Evolutionary conservation across 148 eudicot genomes (phyloP).

Genomic region (Camellia granthamiana): DNA sequence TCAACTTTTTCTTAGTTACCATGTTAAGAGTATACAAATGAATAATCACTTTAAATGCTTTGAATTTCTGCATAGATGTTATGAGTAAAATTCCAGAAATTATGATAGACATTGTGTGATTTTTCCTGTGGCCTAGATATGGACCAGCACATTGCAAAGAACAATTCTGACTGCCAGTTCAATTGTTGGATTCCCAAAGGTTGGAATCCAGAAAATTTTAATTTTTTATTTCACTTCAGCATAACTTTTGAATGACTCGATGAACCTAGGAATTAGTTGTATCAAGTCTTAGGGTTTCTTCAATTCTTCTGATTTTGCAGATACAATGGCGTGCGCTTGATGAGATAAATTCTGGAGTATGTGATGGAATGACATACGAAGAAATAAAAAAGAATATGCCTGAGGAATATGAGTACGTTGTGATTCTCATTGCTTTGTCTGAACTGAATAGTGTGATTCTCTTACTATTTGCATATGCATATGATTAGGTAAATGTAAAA

Average conservation of each 20-base stretch:
- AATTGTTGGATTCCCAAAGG: constrained; percentile 95
- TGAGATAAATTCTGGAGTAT: constrained; percentile 93
- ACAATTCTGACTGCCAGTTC: constrained; percentile 80
- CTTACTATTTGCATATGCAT: not conserved
- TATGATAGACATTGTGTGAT: constrained; percentile 3
- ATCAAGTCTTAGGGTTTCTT: constrained; percentile 7
- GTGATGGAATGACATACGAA: constrained; percentile 96
- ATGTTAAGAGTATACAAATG: not conserved
- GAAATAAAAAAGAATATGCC: constrained; percentile 97
- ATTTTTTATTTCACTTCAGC: not conserved
- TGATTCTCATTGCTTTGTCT: not conserved
- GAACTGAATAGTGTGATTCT: not conserved
- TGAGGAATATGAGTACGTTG: constrained; percentile 83
- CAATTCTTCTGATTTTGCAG: constrained; percentile 28
- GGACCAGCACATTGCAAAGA: constrained; percentile 99
- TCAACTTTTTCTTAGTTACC: not conserved
- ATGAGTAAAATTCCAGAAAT: not conserved
- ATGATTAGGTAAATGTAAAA: not conserved
- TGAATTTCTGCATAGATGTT: not conserved
- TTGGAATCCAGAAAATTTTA: constrained; percentile 20
- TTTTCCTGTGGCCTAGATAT: constrained; percentile 48
- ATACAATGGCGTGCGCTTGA: constrained; percentile 99
- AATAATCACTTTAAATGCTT: not conserved
- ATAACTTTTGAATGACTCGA: not conserved
- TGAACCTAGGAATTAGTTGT: not conserved